A percentile compares a stretch with the other conserved stretches of the same genome.
phyloP scores from a whole-genome alignment of 108 stramenopile species.

The Pseudonitzschia multistriata region DNA sequence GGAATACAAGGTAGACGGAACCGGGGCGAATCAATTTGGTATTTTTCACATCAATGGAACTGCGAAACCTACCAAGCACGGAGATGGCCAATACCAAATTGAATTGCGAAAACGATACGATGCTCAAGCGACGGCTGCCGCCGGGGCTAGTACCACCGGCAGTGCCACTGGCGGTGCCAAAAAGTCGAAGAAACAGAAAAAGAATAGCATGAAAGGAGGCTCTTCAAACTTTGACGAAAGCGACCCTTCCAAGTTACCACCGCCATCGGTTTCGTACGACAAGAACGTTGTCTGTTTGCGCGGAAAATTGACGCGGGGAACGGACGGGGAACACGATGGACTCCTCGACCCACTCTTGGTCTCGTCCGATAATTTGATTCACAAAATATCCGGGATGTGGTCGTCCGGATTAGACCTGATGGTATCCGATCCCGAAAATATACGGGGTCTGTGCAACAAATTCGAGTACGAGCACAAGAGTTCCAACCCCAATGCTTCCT shows the following conservation, averaged over 20 bases:
- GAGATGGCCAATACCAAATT: constrained; percentile 44
- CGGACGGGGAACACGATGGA: constrained; percentile 41
- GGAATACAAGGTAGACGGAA: constrained; percentile 63
- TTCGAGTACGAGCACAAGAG: constrained; percentile 88
- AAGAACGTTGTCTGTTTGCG: constrained; percentile 66
- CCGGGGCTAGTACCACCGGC: background rate
- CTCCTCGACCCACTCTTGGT: constrained; percentile 22
- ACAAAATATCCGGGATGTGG: constrained; percentile 79
- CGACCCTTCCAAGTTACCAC: constrained; percentile 31
- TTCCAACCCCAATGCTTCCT: constrained; percentile 40
- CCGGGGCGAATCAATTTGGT: constrained; percentile 75
- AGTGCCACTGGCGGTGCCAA: constrained; percentile 2
- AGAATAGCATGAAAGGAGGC: constrained; percentile 2
- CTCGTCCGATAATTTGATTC: constrained; percentile 46
- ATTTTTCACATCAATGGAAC: constrained; percentile 73
- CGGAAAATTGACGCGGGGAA: constrained; percentile 48
- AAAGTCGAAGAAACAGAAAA: constrained; percentile 29
- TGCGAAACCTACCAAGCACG: constrained; percentile 48
- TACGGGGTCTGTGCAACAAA: constrained; percentile 54
- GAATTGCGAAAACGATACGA: constrained; percentile 71
- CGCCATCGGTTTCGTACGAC: constrained; percentile 55
- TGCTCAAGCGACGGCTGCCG: constrained; percentile 16
- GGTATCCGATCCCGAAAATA: constrained; percentile 64
- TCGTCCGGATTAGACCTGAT: constrained; percentile 64
- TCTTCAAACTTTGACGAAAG: background rate